A percentile compares a stretch with the other conserved stretches of the same genome.
Evolutionary conservation across 352 stramenopile genomes (phyloP).

Genomic region (Thraustotheca clavata): DNA sequence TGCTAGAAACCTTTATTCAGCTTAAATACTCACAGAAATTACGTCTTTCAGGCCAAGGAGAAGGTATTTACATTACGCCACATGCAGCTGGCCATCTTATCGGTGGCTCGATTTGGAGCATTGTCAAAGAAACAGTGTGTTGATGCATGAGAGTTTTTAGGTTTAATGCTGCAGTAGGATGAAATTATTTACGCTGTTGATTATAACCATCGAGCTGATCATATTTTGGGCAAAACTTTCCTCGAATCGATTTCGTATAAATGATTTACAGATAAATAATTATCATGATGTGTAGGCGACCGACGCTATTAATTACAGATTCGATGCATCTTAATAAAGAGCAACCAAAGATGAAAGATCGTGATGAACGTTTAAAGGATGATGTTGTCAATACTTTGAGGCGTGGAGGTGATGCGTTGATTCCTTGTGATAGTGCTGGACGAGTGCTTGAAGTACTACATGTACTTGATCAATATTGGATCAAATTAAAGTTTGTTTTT

Average conservation of each 20-base stretch:
- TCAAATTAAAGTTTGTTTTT: constrained; percentile 86
- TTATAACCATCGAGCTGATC: constrained; percentile 93
- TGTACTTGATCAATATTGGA: constrained; percentile 94
- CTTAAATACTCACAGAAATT: constrained; percentile 95
- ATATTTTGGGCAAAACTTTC: constrained; percentile 90
- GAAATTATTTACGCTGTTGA: constrained; percentile 90
- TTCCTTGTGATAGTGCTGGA: constrained; percentile 91
- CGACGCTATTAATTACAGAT: constrained; percentile 81
- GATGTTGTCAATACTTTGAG: constrained; percentile 89
- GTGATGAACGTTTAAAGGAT: constrained; percentile 88
- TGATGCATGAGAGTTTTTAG: neutral
- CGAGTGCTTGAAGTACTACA: constrained; percentile 94
- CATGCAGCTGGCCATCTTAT: constrained; percentile 93
- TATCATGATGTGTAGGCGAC: constrained; percentile 35
- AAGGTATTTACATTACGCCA: constrained; percentile 90
- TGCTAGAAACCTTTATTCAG: constrained; percentile 89
- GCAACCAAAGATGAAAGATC: constrained; percentile 80
- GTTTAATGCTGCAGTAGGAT: constrained; percentile 34
- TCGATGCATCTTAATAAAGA: constrained; percentile 83
- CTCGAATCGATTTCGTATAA: constrained; percentile 87
- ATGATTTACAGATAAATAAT: constrained; percentile 24
- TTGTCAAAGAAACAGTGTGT: constrained; percentile 89
- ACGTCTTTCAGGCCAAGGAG: constrained; percentile 71
- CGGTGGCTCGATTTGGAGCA: constrained; percentile 90
- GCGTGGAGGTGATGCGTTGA: constrained; percentile 90